phyloP scores from a whole-genome alignment of 441 rosid genomes.

The Populus hybrid region DNA sequence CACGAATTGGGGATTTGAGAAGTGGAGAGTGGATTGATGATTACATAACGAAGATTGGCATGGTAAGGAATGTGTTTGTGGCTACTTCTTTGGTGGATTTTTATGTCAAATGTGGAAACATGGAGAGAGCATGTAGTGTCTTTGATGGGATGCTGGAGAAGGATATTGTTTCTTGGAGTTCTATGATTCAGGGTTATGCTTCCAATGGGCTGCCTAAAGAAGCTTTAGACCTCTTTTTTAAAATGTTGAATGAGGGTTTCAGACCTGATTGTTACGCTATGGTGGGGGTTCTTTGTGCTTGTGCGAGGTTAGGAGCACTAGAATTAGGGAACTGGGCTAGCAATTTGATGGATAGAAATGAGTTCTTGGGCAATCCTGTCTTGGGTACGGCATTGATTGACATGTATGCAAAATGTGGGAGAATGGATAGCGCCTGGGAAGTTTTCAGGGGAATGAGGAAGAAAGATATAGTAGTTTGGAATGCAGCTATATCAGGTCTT shows the following conservation, averaged over 20 bases:
- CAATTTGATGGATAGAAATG: constrained; percentile 36
- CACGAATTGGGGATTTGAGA: constrained; percentile 37
- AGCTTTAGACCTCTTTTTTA: constrained; percentile 38
- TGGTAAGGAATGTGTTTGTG: constrained; percentile 43
- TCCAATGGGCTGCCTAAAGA: constrained; percentile 45
- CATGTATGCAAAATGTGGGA: constrained; percentile 60
- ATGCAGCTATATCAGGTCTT: constrained; percentile 49
- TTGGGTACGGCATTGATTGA: constrained; percentile 56
- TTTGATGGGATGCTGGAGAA: constrained; percentile 42
- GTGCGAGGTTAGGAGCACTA: constrained; percentile 47
- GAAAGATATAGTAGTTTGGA: constrained; percentile 49
- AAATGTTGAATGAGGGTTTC: constrained; percentile 39
- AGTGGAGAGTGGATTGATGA: constrained; percentile 51
- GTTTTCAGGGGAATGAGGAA: constrained; percentile 39
- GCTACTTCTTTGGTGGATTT: constrained; percentile 51
- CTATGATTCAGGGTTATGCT: constrained; percentile 58
- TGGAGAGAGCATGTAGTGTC: constrained; percentile 35
- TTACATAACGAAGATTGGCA: constrained; percentile 29
- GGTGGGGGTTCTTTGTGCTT: constrained; percentile 54
- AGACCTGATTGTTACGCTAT: constrained; percentile 43
- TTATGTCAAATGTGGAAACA: constrained; percentile 47
- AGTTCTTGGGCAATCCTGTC: constrained; percentile 45
- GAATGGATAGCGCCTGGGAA: constrained; percentile 41
- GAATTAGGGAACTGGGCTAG: constrained; percentile 63
- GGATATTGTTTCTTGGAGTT: constrained; percentile 50